Evolutionary conservation across 345 rosid genomes (phyloP).

Genomic region (Eucalyptus sp.): DNA sequence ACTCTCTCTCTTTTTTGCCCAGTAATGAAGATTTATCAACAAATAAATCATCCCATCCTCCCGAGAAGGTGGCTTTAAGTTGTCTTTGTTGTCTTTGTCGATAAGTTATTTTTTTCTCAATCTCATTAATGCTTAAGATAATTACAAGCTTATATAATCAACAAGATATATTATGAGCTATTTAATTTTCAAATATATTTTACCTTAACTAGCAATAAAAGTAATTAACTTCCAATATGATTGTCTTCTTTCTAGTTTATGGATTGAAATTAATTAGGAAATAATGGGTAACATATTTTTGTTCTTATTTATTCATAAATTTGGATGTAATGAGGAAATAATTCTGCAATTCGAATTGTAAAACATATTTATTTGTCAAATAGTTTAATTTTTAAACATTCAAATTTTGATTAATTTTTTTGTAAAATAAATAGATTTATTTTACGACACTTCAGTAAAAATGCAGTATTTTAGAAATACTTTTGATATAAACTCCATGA

Average conservation of each 20-base stretch:
- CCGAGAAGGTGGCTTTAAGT: no score
- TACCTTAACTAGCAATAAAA: neutral
- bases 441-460: neutral
- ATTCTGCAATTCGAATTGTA: neutral
- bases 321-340: constrained; percentile 4
- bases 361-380: neutral
- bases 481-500: neutral
- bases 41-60: no score
- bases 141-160: neutral
- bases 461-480: neutral
- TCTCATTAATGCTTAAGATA: neutral
- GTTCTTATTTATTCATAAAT: neutral
- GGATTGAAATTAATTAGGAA: neutral
- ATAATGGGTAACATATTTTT: neutral
- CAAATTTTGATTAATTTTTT: neutral
- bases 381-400: neutral
- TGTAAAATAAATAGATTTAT: no score
- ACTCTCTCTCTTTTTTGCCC: no score
- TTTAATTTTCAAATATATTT: neutral
- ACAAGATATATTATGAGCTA: neutral
- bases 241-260: neutral
- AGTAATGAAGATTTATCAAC: no score
- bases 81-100: no score
- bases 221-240: neutral
- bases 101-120: neutral